Conservation (phyloP, 768 basidiomycete species). For the Lactifluus echinatus region DNA sequence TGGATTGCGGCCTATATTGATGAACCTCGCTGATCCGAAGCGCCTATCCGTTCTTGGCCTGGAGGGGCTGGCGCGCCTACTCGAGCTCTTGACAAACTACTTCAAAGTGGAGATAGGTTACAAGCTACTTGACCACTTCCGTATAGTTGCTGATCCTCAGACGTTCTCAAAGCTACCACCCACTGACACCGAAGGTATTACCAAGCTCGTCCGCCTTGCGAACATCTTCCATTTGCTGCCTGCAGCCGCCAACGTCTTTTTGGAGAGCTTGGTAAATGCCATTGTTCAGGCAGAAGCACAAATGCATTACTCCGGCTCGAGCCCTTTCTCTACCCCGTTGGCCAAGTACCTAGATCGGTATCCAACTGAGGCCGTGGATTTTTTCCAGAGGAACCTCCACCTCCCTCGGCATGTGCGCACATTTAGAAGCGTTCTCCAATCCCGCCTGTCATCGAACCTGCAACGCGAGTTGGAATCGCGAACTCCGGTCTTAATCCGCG, state of each 20-base stretch:
- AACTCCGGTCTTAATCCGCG: conserved; percentile 43
- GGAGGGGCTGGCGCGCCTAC: conserved; percentile 86
- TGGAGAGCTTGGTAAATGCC: conserved; percentile 76
- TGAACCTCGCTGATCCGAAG: conserved; percentile 96
- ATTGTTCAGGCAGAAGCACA: conserved; percentile 89
- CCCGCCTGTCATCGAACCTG: conserved; percentile 67
- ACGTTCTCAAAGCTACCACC: conserved; percentile 73
- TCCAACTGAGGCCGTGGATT: conserved; percentile 74
- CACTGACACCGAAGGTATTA: conserved; percentile 83
- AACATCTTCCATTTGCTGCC: conserved; percentile 97
- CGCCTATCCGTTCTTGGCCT: conserved; percentile 85
- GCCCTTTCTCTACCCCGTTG: conserved; percentile 89
- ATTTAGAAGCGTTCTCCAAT: conserved; percentile 72
- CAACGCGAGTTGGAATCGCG: conserved; percentile 58
- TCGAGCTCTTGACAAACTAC: conserved; percentile 94
- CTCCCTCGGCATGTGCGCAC: conserved; percentile 77
- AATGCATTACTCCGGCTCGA: conserved; percentile 82
- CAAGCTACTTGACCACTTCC: conserved; percentile 95
- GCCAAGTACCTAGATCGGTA: conserved; percentile 90
- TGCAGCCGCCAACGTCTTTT: conserved; percentile 84
- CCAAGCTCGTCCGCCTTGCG: conserved; percentile 87
- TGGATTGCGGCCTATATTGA: conserved; percentile 89
- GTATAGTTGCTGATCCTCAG: conserved; percentile 82
- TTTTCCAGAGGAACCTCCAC: conserved; percentile 72
- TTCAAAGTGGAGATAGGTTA: conserved; percentile 99